phyloP scores from a whole-genome alignment of 2,329 filamentous ascomycete species.

The Lizonia empirigonia region DNA sequence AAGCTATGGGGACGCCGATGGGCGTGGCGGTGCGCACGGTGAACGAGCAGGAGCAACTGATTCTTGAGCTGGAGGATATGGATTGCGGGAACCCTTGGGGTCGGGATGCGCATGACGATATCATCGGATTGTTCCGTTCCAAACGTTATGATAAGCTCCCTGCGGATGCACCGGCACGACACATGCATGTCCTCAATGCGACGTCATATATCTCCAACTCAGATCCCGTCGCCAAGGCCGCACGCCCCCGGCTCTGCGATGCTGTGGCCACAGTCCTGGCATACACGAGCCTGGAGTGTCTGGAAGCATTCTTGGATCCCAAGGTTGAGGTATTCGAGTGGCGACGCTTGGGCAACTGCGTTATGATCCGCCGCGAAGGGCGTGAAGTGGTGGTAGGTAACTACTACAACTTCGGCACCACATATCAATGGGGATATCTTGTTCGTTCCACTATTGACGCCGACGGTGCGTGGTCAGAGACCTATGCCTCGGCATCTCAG shows the following conservation, averaged over 20 bases:
- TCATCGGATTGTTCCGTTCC: conserved; percentile 14
- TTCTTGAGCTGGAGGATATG: conserved; percentile 19
- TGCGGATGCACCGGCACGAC: neutral
- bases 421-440: conserved; percentile 19
- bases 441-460: conserved; percentile 17
- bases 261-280: conserved; percentile 23
- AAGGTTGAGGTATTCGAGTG: conserved; percentile 24
- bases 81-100: conserved; percentile 16
- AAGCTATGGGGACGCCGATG: neutral
- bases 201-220: conserved; percentile 7
- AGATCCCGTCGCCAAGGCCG: conserved; percentile 14
- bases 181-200: conserved; percentile 21
- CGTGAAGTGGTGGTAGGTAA: conserved; percentile 20
- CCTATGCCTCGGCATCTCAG: conserved; percentile 13
- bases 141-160: conserved; percentile 1
- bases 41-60: neutral
- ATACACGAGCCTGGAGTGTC: conserved; percentile 13
- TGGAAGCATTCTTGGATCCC: conserved; percentile 22
- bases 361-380: conserved; percentile 22
- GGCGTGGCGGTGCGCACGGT: neutral
- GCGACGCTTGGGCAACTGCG: conserved; percentile 17
- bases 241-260: conserved; percentile 22
- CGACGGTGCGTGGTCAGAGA: conserved; percentile 18
- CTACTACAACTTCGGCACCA: conserved; percentile 22
- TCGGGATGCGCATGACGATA: conserved; percentile 19